Evolutionary conservation across 495 filamentous ascomycete species (phyloP).

Genomic region (Hypoxylon perforatum): DNA sequence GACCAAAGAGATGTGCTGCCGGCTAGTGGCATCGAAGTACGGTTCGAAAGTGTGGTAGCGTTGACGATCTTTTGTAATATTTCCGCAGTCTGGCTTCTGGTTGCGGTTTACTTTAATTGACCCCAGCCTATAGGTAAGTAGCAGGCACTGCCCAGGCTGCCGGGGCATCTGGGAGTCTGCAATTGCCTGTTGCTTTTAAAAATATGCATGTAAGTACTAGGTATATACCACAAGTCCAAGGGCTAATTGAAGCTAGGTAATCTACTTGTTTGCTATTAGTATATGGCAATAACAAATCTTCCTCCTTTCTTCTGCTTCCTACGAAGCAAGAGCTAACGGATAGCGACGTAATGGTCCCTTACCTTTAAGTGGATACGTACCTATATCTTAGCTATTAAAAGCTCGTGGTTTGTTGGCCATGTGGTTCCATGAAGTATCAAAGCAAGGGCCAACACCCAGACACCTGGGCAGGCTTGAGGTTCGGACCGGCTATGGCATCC

Average conservation of each 20-base stretch:
- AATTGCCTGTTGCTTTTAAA: not conserved
- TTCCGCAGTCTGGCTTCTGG: not conserved
- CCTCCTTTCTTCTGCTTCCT: no score
- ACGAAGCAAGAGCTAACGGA: no score
- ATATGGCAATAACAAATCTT: no score
- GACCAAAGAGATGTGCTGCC: slow-evolving; percentile 15
- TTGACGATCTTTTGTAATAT: slow-evolving; percentile 25
- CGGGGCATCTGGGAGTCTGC: not conserved
- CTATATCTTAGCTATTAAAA: not conserved
- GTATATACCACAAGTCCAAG: no score
- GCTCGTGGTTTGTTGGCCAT: not conserved
- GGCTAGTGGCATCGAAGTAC: slow-evolving; percentile 3
- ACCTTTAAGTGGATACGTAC: not conserved
- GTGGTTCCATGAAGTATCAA: not conserved
- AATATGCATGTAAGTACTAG: no score
- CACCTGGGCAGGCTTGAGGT: not conserved
- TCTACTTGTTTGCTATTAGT: not conserved
- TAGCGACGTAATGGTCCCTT: not conserved
- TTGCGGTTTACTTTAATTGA: not conserved
- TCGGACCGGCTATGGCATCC: not conserved
- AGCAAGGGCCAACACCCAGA: not conserved
- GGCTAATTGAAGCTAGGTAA: not conserved
- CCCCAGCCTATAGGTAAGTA: no score
- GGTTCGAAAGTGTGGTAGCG: slow-evolving; percentile 14
- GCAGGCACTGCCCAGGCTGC: not conserved